Conservation (phyloP, 306 rosid species). For the Parietaria judaica region DNA sequence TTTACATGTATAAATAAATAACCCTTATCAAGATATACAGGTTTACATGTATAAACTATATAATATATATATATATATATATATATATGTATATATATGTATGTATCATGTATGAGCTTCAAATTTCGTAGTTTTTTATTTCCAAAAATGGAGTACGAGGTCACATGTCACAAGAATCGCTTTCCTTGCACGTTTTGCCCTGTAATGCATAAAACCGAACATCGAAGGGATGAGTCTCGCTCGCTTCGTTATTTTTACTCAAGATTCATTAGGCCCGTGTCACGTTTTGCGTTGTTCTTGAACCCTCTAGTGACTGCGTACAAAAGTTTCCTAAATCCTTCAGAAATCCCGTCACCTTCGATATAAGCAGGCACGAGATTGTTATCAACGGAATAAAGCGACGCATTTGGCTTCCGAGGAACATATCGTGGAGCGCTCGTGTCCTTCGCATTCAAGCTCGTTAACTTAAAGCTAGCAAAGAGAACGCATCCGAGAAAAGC, state of each 20-base stretch:
- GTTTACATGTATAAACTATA: too few species aligned
- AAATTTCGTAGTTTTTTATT: too few species aligned
- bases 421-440: conserved; percentile 34
- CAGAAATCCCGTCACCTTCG: conserved; percentile 34
- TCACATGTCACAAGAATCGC: conserved; percentile 54
- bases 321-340: conserved; percentile 45
- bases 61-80: too few species aligned
- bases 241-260: too few species aligned
- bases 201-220: conserved; percentile 20
- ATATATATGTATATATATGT: too few species aligned
- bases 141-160: neutral
- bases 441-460: conserved; percentile 37
- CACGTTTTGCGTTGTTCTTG: conserved; percentile 29
- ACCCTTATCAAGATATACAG: too few species aligned
- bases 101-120: too few species aligned
- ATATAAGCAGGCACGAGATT: conserved; percentile 42
- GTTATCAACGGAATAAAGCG: conserved; percentile 43
- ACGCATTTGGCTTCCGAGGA: conserved; percentile 26
- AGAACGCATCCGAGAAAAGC: conserved; percentile 62
- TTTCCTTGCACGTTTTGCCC: conserved; percentile 62
- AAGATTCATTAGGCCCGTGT: too few species aligned
- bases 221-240: too few species aligned
- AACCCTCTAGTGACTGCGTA: conserved; percentile 30
- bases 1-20: too few species aligned
- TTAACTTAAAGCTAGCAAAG: conserved; percentile 55